Percentiles rank a stretch among this genome's conserved stretches.
Evolutionary conservation across 495 filamentous ascomycete species (phyloP).

Genomic region (Penicillium tannophilum): DNA sequence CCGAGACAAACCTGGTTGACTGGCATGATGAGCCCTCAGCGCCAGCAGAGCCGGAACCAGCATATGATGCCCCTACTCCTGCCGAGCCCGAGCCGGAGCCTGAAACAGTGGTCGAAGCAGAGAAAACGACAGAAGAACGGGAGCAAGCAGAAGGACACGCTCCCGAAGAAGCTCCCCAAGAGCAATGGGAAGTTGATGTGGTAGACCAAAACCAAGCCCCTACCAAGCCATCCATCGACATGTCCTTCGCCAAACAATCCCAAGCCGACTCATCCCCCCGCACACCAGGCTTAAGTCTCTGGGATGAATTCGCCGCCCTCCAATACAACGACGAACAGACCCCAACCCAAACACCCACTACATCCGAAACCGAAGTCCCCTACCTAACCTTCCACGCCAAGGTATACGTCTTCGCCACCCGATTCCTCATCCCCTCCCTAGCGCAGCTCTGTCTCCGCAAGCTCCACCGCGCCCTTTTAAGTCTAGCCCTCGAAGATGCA

Average conservation of each 20-base stretch:
- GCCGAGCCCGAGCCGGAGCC: background rate
- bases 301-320: conserved; percentile 44
- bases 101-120: background rate
- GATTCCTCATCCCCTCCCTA: conserved; percentile 47
- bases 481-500: conserved; percentile 29
- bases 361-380: conserved; percentile 27
- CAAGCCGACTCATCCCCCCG: conserved; percentile 34
- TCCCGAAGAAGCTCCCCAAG: background rate
- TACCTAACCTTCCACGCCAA: conserved; percentile 52
- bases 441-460: conserved; percentile 49
- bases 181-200: conserved; percentile 6
- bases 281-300: conserved; percentile 39
- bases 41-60: background rate
- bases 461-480: conserved; percentile 40
- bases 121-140: background rate
- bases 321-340: conserved; percentile 37
- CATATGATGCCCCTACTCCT: background rate
- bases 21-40: background rate
- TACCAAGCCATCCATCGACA: conserved; percentile 42
- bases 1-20: background rate
- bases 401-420: conserved; percentile 49
- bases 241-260: conserved; percentile 40
- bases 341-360: conserved; percentile 1
- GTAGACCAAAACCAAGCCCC: conserved; percentile 11
- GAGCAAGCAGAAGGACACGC: background rate